Conservation (phyloP, 2,329 filamentous ascomycete species). For the Apiospora kogelbergensis region DNA sequence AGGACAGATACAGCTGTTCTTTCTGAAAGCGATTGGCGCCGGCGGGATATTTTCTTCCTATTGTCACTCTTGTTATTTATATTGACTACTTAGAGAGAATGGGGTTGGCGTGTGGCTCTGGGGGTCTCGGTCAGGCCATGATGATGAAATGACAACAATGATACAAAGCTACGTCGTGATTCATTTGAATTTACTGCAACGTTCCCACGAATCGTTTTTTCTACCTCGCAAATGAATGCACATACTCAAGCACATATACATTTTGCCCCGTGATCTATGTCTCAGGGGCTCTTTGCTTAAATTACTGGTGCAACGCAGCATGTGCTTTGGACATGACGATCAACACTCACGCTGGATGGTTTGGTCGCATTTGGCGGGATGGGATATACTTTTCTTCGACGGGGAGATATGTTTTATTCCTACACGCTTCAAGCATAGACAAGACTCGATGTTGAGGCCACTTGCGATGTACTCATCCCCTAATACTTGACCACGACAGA, state of each 20-base stretch:
- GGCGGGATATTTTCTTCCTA: neutral
- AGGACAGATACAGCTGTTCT: neutral
- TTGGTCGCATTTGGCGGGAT: too few relatives aligned
- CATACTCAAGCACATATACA: neutral
- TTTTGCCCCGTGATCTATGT: neutral
- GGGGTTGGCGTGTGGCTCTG: neutral
- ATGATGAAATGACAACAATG: constrained; percentile 2
- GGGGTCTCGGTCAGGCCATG: neutral
- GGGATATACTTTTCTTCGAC: too few relatives aligned
- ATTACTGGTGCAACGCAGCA: neutral
- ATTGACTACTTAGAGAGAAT: neutral
- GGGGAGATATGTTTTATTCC: too few relatives aligned
- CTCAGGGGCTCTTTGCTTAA: neutral
- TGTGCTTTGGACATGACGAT: neutral
- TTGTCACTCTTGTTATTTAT: neutral
- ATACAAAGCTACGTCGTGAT: neutral
- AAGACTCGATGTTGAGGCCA: too few relatives aligned
- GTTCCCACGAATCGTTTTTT: neutral
- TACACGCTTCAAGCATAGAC: too few relatives aligned
- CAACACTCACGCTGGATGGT: neutral
- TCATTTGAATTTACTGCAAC: neutral
- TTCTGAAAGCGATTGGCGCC: neutral
- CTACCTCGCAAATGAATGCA: neutral
- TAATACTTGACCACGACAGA: neutral
- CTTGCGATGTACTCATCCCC: neutral